These are phyloP conservation scores for Bruguiera sexangula DNA, from an alignment of 345 rosid genomes.

Conservation along the genomic window DNA sequence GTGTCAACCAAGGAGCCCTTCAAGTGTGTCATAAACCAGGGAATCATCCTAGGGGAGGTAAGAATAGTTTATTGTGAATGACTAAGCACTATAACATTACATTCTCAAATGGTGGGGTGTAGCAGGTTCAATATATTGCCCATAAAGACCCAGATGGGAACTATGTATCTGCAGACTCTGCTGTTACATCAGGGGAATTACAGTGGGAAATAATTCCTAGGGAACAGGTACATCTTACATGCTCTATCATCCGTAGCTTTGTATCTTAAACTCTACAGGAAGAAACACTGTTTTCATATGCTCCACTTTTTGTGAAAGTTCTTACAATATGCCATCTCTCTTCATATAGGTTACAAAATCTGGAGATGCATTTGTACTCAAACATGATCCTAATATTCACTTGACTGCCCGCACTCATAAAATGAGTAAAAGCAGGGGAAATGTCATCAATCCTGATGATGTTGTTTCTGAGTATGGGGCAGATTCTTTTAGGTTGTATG, in stretches of 20 bases:
- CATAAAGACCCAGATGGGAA: slow-evolving; percentile 66
- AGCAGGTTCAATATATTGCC: slow-evolving; percentile 83
- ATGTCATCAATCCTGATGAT: slow-evolving; percentile 92
- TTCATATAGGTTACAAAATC: slow-evolving; percentile 58
- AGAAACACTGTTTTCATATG: not conserved
- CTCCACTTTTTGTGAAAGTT: not conserved
- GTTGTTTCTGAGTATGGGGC: slow-evolving; percentile 86
- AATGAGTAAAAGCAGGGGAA: slow-evolving; percentile 98
- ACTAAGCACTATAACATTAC: slow-evolving; percentile 7
- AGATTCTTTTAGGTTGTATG: slow-evolving; percentile 90
- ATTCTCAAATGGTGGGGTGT: slow-evolving; percentile 26
- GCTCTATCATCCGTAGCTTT: slow-evolving; percentile 1
- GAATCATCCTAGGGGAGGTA: slow-evolving; percentile 95
- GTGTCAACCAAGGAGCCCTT: slow-evolving; percentile 94
- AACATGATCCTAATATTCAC: slow-evolving; percentile 56
- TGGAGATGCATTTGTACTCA: slow-evolving; percentile 71
- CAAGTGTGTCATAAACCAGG: slow-evolving; percentile 95
- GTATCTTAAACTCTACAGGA: not conserved
- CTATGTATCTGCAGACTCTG: slow-evolving; percentile 61
- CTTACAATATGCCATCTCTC: slow-evolving; percentile 6
- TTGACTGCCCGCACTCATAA: slow-evolving; percentile 74
- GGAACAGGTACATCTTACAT: slow-evolving; percentile 53
- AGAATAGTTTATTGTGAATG: slow-evolving; percentile 25
- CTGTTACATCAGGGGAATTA: slow-evolving; percentile 40
- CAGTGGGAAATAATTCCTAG: slow-evolving; percentile 59